Base-by-base conservation (phyloP, 2,329 filamentous ascomycete species). In the Phialocephala sp. region DNA sequence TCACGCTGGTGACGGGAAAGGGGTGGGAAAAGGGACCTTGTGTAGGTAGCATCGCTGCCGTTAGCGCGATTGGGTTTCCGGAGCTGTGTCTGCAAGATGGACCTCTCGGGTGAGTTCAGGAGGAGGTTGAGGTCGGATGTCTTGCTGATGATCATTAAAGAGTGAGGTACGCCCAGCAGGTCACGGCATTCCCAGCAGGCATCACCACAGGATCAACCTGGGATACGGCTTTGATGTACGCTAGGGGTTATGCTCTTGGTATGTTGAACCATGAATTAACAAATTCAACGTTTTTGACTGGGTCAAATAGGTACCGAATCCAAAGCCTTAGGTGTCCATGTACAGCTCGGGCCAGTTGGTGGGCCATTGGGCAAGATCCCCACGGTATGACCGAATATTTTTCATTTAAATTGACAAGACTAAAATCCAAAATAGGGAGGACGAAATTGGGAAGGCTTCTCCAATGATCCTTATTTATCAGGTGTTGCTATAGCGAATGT, bases 391-490 rank as follows among this genome's bases (percentile, higher is more conserved):
- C 9, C 1, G 27, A 6, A 6, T 32, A 32, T 32, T 32, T 39
- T 32, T 2, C 32, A 12, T 43, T 9, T 1, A 8, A 45, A 54
- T n/a, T 5, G 3, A 56, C 3, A 39, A 20, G 36, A 27, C 37
- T 57, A 39, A 35, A 20, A 32, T 47, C 18, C 18, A 18, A 47
- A 87, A 1, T 82, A 85, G 57, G 92, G 88, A 37, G 92, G 92
- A 0, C 83, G 92, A 43, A 93, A 92, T 75, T 96, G 92, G 92
- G 92, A 95, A 76, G 91, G 89, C 0, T 95, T 94, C 74, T 90
- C 91, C 0, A 83, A 89, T 0, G 92, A 96, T 74, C 91, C 92
- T 0, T 92, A 94, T 55, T 81, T 93, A 36, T 87, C 87, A 22
- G 89, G 88, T 20, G 80, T 89, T 68, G 86, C 84, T 11, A 85